These are phyloP conservation scores for Macrocybe gigantea DNA, from an alignment of 768 basidiomycete species.

Conservation along the genomic window DNA sequence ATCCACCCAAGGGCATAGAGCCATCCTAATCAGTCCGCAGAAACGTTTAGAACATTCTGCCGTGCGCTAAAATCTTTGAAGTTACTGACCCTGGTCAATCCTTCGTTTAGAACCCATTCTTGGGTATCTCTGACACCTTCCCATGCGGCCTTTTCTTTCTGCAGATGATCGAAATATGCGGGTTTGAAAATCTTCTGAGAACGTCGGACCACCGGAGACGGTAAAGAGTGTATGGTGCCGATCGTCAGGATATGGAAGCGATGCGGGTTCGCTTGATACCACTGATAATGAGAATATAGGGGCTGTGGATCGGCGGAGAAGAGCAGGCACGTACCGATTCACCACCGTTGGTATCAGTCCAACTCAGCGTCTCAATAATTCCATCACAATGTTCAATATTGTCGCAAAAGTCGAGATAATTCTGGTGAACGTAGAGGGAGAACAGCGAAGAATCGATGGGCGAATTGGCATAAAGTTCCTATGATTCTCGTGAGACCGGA, in stretches of 20 bases:
- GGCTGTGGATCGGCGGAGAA: not conserved
- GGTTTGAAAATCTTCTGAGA: conserved; percentile 87
- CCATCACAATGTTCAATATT: conserved; percentile 69
- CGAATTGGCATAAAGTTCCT: conserved; percentile 76
- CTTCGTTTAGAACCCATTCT: conserved; percentile 47
- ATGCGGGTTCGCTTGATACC: conserved; percentile 70
- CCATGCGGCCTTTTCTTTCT: conserved; percentile 53
- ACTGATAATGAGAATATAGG: conserved; percentile 28
- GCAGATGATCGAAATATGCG: conserved; percentile 67
- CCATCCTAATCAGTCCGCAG: not conserved
- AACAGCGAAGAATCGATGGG: conserved; percentile 91
- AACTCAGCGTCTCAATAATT: conserved; percentile 71
- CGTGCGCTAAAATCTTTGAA: conserved; percentile 9
- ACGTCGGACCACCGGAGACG: conserved; percentile 74
- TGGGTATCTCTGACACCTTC: conserved; percentile 51
- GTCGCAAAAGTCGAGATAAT: conserved; percentile 80
- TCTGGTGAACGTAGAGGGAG: conserved; percentile 90
- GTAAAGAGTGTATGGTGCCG: conserved; percentile 83
- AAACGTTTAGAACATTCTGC: not conserved
- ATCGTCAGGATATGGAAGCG: conserved; percentile 80
- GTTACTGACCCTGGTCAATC: conserved; percentile 2
- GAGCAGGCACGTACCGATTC: conserved; percentile 42
- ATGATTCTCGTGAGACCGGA: not conserved
- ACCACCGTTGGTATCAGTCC: conserved; percentile 63
- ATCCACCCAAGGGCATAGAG: conserved; percentile 30